Percentiles rank a stretch among this genome's conserved stretches.
phyloP scores from a whole-genome alignment of 2,329 filamentous ascomycete species.

The Chrysosphaeria jannelii region DNA sequence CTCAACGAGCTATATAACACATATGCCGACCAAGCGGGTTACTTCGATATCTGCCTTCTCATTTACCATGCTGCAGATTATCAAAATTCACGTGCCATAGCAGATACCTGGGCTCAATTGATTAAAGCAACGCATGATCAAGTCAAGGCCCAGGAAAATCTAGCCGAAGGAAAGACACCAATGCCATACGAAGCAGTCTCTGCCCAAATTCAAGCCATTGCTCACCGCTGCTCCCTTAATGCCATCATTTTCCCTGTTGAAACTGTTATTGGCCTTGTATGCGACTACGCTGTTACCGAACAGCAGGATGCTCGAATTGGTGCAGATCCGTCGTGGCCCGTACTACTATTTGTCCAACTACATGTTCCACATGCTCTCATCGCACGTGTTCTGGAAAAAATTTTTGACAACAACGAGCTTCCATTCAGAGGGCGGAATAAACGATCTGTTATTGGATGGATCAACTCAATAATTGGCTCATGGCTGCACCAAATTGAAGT shows the following conservation, averaged over 20 bases:
- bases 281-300: slow-evolving; percentile 27
- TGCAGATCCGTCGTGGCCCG: slow-evolving; percentile 25
- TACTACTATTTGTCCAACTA: slow-evolving; percentile 22
- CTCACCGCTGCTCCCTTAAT: slow-evolving; percentile 31
- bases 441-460: slow-evolving; percentile 22
- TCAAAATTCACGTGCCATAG: slow-evolving; percentile 61
- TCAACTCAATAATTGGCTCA: slow-evolving; percentile 16
- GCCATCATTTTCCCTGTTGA: slow-evolving; percentile 35
- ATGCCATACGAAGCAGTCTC: slow-evolving; percentile 43
- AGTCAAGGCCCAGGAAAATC: slow-evolving; percentile 13
- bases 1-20: slow-evolving; percentile 74
- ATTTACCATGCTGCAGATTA: slow-evolving; percentile 86
- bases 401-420: slow-evolving; percentile 26
- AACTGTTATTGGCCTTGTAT: slow-evolving; percentile 28
- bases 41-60: slow-evolving; percentile 76
- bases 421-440: slow-evolving; percentile 22
- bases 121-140: slow-evolving; percentile 41
- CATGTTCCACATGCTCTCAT: slow-evolving; percentile 26
- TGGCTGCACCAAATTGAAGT: slow-evolving; percentile 20
- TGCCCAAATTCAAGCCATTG: slow-evolving; percentile 29
- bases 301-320: slow-evolving; percentile 26
- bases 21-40: slow-evolving; percentile 61
- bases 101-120: slow-evolving; percentile 56
- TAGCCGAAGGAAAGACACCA: slow-evolving; percentile 12
- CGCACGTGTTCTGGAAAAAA: slow-evolving; percentile 21